These are phyloP conservation scores for Xanthoceras sorbifolium DNA, from an alignment of 345 rosid species.

Conservation along the genomic window DNA sequence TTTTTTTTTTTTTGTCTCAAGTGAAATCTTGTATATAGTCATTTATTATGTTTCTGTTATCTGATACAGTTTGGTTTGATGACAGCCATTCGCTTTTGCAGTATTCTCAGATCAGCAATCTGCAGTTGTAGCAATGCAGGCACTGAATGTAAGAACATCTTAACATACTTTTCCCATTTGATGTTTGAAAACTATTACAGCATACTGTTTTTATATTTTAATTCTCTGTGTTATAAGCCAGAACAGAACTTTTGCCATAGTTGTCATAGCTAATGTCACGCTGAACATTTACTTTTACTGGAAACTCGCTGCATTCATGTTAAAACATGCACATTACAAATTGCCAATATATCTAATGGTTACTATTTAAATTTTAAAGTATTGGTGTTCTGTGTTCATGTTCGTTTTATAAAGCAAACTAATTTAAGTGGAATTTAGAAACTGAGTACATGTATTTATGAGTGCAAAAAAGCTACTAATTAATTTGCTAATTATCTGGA, in stretches of 20 bases:
- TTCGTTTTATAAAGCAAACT: background rate
- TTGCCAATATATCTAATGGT: background rate
- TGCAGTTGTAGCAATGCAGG: constrained; percentile 73
- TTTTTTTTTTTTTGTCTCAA: background rate
- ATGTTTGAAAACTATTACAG: background rate
- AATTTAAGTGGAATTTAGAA: background rate
- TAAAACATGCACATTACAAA: no score
- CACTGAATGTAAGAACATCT: constrained; percentile 64
- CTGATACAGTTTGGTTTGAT: constrained; percentile 25
- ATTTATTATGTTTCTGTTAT: constrained; percentile 7
- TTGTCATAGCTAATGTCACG: background rate
- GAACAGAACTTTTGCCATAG: background rate
- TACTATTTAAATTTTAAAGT: background rate
- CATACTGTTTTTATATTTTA: background rate
- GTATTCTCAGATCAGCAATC: constrained; percentile 74
- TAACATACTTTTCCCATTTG: background rate
- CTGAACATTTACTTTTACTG: background rate
- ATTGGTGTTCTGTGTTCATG: no score
- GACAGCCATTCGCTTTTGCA: constrained; percentile 87
- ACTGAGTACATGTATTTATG: background rate
- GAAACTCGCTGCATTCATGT: background rate
- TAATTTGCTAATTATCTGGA: background rate
- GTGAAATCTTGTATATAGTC: background rate
- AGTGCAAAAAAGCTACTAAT: background rate
- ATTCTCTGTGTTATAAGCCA: background rate